Evolutionary conservation across 2,329 filamentous ascomycete genomes (phyloP), one percentile per base, ranked within the genome.

Genomic region (Pseudogymnoascus sp.): DNA sequence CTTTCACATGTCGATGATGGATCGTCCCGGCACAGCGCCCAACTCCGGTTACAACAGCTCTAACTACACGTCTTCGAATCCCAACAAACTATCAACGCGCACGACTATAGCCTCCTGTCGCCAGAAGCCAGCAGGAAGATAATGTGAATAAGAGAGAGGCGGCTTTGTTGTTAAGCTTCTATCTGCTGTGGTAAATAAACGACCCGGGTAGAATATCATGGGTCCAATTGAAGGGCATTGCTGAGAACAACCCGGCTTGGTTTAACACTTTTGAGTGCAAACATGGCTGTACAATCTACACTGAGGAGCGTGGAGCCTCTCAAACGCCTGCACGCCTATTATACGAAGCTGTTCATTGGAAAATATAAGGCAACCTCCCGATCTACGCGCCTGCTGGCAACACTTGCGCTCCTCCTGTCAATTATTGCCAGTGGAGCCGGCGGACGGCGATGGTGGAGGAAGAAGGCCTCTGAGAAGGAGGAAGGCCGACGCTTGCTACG

Each of bases 281-380:
- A 55, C 64, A 97, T 97, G 93, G 90, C 91, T 66, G 88, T 82
- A 67, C 93, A 96, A 79, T 97, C 93, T 62, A 96, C 89, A 4
- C 81, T 97, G 69, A 86, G 86, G 68, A 79, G 81, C 69, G 82
- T 85, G 68, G 83, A 89, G 75, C 83, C 88, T 70, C 78, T 92
- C 71, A 80, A 85, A 35, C 79, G 80, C 45, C 84, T 91, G 62
- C 73, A 87, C 70, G 79, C 85, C 61, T 85, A 83, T 69, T 88
- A 87, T 76, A 74, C 79, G 16, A 74, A 75, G 21, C 74, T 83
- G 59, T 75, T 87, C 61, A 79, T 79, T 65, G 76, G 78, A 63
- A 81, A 79, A 37, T 73, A 93, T 63, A 81, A 81, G 64, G 80
- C 79, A 63, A 89, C 89, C 3, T 89, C 91, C 3, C 86, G 83